Percentiles rank a stretch among this genome's conserved stretches.
These are phyloP conservation scores for Murraya paniculata DNA, from an alignment of 345 rosid genomes.

Conservation along the genomic window DNA sequence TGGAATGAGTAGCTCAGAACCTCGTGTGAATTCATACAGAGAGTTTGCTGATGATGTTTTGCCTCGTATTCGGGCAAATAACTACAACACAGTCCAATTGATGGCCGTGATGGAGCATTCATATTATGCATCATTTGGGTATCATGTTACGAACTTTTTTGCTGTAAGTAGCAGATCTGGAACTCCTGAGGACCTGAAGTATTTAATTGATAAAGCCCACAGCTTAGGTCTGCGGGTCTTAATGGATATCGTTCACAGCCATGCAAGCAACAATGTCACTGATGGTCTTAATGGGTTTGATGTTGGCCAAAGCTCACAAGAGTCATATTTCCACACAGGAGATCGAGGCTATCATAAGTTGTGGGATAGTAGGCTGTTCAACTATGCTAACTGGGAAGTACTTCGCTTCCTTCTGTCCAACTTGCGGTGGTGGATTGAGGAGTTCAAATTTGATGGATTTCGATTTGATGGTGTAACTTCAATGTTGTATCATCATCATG, in stretches of 20 bases:
- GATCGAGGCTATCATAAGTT: slow-evolving; percentile 65
- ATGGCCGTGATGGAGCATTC: slow-evolving; percentile 90
- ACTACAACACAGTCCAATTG: slow-evolving; percentile 69
- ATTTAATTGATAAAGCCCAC: slow-evolving; percentile 79
- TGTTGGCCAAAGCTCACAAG: slow-evolving; percentile 66
- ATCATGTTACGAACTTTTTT: slow-evolving; percentile 75
- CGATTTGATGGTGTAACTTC: slow-evolving; percentile 83
- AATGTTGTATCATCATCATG: slow-evolving; percentile 80
- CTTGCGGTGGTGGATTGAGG: slow-evolving; percentile 88
- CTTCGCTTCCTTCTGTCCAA: slow-evolving; percentile 80
- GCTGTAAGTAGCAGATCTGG: slow-evolving; percentile 79
- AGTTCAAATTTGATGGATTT: slow-evolving; percentile 72
- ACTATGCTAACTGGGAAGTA: slow-evolving; percentile 84
- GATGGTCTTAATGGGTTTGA: slow-evolving; percentile 88
- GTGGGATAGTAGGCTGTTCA: slow-evolving; percentile 82
- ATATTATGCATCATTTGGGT: slow-evolving; percentile 80
- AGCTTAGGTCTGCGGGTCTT: slow-evolving; percentile 64
- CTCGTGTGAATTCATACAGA: slow-evolving; percentile 59
- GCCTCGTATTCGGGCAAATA: slow-evolving; percentile 67
- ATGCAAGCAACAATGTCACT: slow-evolving; percentile 68
- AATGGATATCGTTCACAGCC: slow-evolving; percentile 80
- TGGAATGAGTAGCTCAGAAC: slow-evolving; percentile 84
- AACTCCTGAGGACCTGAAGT: slow-evolving; percentile 79
- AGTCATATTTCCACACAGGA: slow-evolving; percentile 72
- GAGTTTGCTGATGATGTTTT: slow-evolving; percentile 75